Percentiles rank a stretch among this genome's conserved stretches.
These are phyloP conservation scores for Helicostylum pulchrum DNA, from an alignment of 192 early-diverging fungal species.

Conservation along the genomic window DNA sequence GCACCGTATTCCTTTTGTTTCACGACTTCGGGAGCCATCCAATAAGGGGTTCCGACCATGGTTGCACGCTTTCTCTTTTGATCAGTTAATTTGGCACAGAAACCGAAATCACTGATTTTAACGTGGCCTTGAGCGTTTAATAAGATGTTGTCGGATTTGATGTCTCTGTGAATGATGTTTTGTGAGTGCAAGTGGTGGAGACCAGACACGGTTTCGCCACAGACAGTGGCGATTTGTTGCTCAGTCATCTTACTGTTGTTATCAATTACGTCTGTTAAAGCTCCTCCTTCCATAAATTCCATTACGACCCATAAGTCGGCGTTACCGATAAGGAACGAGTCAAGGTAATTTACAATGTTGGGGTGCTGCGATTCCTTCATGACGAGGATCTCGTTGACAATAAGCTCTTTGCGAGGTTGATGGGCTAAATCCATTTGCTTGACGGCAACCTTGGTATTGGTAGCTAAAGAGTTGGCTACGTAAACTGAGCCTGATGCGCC, in stretches of 20 bases:
- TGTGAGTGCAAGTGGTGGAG: slow-evolving; percentile 75
- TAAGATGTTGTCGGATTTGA: slow-evolving; percentile 87
- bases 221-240: slow-evolving; percentile 90
- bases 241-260: slow-evolving; percentile 86
- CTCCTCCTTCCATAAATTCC: slow-evolving; percentile 99
- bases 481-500: slow-evolving; percentile 97
- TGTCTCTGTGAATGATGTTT: slow-evolving; percentile 88
- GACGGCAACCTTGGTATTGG: slow-evolving; percentile 79
- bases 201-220: slow-evolving; percentile 73
- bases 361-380: slow-evolving; percentile 92
- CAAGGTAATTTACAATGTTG: slow-evolving; percentile 97
- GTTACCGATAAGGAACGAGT: slow-evolving; percentile 82
- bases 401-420: slow-evolving; percentile 85
- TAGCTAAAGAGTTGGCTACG: slow-evolving; percentile 73
- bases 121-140: slow-evolving; percentile 75
- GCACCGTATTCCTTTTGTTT: slow-evolving; percentile 74
- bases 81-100: slow-evolving; percentile 87
- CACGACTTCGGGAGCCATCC: slow-evolving; percentile 84
- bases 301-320: slow-evolving; percentile 95
- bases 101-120: slow-evolving; percentile 92
- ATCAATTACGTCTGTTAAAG: slow-evolving; percentile 95
- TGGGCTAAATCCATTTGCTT: slow-evolving; percentile 88
- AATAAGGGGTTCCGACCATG: slow-evolving; percentile 87
- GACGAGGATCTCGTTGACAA: slow-evolving; percentile 88
- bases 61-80: slow-evolving; percentile 80